Conservation (phyloP, 257 asterid genomes). For the Leonotis leonurus region DNA sequence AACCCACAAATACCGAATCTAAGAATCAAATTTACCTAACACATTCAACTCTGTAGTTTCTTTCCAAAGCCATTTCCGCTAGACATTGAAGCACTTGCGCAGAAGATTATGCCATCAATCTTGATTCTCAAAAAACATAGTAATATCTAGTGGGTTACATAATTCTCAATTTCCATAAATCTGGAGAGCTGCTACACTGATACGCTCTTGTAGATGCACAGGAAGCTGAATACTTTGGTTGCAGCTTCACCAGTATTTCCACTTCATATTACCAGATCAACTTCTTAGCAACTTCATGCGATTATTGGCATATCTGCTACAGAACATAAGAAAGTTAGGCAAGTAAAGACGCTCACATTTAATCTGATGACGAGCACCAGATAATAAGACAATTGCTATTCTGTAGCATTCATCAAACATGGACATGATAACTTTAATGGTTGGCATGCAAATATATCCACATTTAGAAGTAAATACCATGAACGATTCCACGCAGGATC, state of each 20-base stretch:
- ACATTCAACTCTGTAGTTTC: not conserved
- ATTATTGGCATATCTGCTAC: constrained; percentile 16
- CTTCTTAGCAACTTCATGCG: constrained; percentile 14
- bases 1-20: not conserved
- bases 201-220: constrained; percentile 17
- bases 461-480: constrained; percentile 11
- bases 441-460: not conserved
- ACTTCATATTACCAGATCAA: constrained; percentile 12
- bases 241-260: constrained; percentile 11
- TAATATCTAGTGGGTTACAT: constrained; percentile 21
- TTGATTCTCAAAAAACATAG: not conserved
- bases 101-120: not conserved
- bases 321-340: constrained; percentile 5
- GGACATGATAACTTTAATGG: not conserved
- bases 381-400: not conserved
- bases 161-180: constrained; percentile 16
- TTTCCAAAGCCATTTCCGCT: not conserved
- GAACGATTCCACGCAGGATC: constrained; percentile 1
- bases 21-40: not conserved
- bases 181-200: constrained; percentile 16
- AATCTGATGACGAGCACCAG: not conserved
- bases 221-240: not conserved
- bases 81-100: no score
- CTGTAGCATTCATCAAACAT: not conserved
- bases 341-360: no score